Evolutionary conservation across 257 asterid genomes (phyloP).

Genomic region (Penstemon eatonii): DNA sequence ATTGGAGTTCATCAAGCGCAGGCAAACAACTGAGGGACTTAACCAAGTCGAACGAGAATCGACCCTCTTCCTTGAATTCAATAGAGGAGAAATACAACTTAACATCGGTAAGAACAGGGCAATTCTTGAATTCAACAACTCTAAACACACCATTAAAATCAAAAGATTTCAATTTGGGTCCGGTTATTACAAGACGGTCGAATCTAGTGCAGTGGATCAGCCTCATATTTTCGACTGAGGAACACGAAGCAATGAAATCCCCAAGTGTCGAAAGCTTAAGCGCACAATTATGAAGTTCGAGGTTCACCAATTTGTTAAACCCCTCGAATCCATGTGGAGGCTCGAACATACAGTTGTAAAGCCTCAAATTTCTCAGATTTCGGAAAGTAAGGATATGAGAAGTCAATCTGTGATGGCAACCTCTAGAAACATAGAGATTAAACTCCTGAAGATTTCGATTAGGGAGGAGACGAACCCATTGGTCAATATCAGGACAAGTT

Average conservation of each 20-base stretch:
- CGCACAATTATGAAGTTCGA: constrained; percentile 42
- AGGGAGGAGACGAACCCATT: constrained; percentile 47
- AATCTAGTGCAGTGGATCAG: constrained; percentile 47
- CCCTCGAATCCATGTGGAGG: constrained; percentile 45
- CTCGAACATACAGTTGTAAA: constrained; percentile 45
- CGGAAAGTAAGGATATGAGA: constrained; percentile 41
- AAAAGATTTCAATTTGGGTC: constrained; percentile 44
- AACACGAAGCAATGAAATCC: constrained; percentile 45
- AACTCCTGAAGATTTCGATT: constrained; percentile 47
- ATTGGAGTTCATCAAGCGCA: constrained; percentile 44
- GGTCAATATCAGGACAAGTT: constrained; percentile 41
- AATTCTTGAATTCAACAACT: constrained; percentile 46
- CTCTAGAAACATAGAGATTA: constrained; percentile 44
- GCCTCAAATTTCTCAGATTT: constrained; percentile 45
- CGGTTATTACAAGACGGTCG: constrained; percentile 42
- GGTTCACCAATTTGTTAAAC: constrained; percentile 44
- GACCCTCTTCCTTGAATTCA: constrained; percentile 41
- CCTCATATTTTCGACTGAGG: constrained; percentile 47
- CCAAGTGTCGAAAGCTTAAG: constrained; percentile 33
- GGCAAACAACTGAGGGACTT: constrained; percentile 48
- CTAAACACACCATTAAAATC: constrained; percentile 51
- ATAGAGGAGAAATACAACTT: constrained; percentile 37
- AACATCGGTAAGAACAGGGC: constrained; percentile 44
- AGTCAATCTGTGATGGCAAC: constrained; percentile 45
- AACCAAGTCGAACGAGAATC: constrained; percentile 45